Base-by-base conservation (phyloP, 495 filamentous ascomycete genomes). In the Lophiostoma macrostomum region DNA sequence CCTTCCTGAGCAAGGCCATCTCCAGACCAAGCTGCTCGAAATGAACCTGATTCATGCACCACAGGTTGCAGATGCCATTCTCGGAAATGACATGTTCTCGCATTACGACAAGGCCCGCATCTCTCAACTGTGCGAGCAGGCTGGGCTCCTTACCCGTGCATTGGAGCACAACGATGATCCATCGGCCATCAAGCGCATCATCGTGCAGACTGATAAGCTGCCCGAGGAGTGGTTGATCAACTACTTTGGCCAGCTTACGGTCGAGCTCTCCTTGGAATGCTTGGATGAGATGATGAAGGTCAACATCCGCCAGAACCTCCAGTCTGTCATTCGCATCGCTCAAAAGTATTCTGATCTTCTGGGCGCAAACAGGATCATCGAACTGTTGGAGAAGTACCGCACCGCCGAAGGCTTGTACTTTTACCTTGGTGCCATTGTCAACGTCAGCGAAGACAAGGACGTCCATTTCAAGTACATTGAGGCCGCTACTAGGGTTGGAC, bases 391-490 rank as follows among this genome's bases (percentile, higher is more conserved):
- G 74, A 95, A 91, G 71, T 95, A 96, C 74, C 88, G 91, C 66
- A 96, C 91, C 25, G 84, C 88, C 24, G 93, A 99, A 70, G 93
- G 93, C 67, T 81, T 99, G 13, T 99, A 93, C 79, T 96, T 91
- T 76, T 99, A 96, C 73, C 81, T 99, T 45, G 91, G 91, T 43
- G 93, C 90, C 66, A 91, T 99, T 57, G 93, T 99, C 71, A 99
- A 99, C 67, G 73, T 99, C 20, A 94, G 87, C 54, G 88, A 96
- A 70, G 94, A 99, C 64, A 73, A 85, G 19, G 94, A 99, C 64
- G 93, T 99, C 32, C 83, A 88, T 69, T 99, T 96, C 83, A 99
- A 99, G 77, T 99, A 99, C 70, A 94, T 99, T 44, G 90, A 97
- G 73, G 90, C 94, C 49, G 93, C 94, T 27, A 95, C 91, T 40